These are phyloP conservation scores for Lenzites betulinus DNA, from an alignment of 768 basidiomycete species.

Conservation along the genomic window DNA sequence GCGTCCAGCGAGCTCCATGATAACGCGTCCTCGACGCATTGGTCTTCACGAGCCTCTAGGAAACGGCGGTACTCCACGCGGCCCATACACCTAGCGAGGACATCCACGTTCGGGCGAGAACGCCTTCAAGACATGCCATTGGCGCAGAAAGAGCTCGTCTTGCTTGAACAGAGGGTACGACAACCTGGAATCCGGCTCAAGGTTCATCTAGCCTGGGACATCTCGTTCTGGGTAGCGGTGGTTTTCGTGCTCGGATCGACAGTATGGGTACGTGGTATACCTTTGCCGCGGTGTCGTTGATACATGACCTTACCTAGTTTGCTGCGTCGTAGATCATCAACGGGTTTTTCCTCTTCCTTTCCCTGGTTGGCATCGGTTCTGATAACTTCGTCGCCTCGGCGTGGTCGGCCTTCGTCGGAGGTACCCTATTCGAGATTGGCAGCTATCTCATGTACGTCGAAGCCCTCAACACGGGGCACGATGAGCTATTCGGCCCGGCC, in stretches of 20 bases:
- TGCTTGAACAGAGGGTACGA: conserved; percentile 21
- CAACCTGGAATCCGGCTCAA: conserved; percentile 22
- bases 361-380: conserved; percentile 38
- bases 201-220: conserved; percentile 25
- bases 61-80: conserved; percentile 24
- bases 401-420: conserved; percentile 58
- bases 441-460: conserved; percentile 55
- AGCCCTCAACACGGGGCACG: conserved; percentile 51
- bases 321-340: conserved; percentile 52
- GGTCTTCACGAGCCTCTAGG: conserved; percentile 42
- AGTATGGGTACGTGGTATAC: conserved; percentile 23
- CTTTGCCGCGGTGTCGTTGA: conserved; percentile 44
- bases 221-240: conserved; percentile 32
- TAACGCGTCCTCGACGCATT: conserved; percentile 26
- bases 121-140: not conserved
- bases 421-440: conserved; percentile 61
- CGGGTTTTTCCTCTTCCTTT: conserved; percentile 55
- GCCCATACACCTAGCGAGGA: conserved; percentile 12
- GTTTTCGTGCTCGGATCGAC: conserved; percentile 27
- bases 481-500: conserved; percentile 41
- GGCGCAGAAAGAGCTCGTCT: not conserved
- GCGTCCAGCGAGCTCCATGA: conserved; percentile 2
- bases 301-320: not conserved
- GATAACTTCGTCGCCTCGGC: conserved; percentile 33
- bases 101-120: not conserved